Evolutionary conservation across 1,284 basidiomycete genomes (phyloP).

Genomic region (Hortiboletus rubellus): DNA sequence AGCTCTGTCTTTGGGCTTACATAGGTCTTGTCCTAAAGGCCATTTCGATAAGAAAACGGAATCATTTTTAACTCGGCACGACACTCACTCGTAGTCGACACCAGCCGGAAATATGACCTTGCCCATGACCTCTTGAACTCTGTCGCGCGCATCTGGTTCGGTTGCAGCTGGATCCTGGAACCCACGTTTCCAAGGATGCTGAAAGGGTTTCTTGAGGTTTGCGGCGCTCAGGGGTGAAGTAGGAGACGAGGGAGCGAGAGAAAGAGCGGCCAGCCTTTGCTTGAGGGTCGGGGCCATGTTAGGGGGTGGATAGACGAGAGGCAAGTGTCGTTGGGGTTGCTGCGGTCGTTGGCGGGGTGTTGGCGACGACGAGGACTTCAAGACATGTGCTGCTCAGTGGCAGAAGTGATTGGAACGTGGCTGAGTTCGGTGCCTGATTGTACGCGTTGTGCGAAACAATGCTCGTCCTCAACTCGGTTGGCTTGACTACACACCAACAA

Average conservation of each 20-base stretch:
- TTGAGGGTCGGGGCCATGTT: conserved; percentile 47
- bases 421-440: neutral
- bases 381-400: conserved; percentile 10
- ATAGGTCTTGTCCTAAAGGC: conserved; percentile 75
- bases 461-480: neutral
- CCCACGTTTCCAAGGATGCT: conserved; percentile 28
- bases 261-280: conserved; percentile 59
- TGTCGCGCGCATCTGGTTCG: conserved; percentile 41
- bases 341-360: neutral
- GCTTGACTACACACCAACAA: conserved; percentile 2
- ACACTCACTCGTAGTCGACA: conserved; percentile 77
- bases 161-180: conserved; percentile 10
- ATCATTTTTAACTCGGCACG: neutral
- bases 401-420: conserved; percentile 10
- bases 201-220: conserved; percentile 37
- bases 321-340: neutral
- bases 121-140: conserved; percentile 63
- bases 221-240: conserved; percentile 37
- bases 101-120: conserved; percentile 84
- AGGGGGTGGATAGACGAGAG: neutral
- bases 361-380: neutral
- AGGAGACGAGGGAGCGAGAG: conserved; percentile 48
- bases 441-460: neutral
- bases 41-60: conserved; percentile 12
- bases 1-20: conserved; percentile 44